phyloP scores from a whole-genome alignment of 2,329 filamentous ascomycete species.

The Penicillium sclerotigenum region DNA sequence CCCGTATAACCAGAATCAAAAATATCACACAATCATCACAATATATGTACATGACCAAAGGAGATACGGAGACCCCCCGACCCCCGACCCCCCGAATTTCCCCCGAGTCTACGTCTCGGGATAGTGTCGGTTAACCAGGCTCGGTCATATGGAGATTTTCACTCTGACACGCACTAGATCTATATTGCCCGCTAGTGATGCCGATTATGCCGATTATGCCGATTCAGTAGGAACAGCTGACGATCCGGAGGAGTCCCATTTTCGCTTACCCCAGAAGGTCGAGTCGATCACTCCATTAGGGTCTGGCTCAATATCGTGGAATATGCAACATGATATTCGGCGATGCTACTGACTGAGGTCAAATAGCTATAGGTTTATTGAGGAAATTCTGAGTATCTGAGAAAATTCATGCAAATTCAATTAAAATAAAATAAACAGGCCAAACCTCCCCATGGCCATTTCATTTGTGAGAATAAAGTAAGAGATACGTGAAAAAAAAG shows the following conservation, averaged over 20 bases:
- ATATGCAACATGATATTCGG: background rate
- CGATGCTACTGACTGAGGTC: no score
- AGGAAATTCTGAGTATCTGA: background rate
- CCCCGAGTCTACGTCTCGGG: constrained; percentile 26
- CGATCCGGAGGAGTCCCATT: background rate
- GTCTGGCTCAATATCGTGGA: background rate
- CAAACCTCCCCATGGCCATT: background rate
- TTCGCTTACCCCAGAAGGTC: background rate
- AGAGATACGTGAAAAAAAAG: constrained; percentile 4
- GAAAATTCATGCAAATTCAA: no score
- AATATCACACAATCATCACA: background rate
- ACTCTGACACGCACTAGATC: background rate
- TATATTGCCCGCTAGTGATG: background rate
- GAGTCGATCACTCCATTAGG: background rate
- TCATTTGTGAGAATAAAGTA: constrained; percentile 9
- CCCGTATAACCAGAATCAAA: background rate
- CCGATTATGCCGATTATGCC: background rate
- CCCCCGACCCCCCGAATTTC: constrained; percentile 7
- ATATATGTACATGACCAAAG: background rate
- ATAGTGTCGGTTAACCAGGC: constrained; percentile 32
- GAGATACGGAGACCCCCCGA: background rate
- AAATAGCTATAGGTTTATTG: no score
- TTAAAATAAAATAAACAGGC: background rate
- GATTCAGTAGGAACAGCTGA: background rate
- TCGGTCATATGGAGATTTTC: constrained; percentile 37